Conservation (phyloP, 2,329 filamentous ascomycete genomes). For the Hypocrella siamensis region DNA sequence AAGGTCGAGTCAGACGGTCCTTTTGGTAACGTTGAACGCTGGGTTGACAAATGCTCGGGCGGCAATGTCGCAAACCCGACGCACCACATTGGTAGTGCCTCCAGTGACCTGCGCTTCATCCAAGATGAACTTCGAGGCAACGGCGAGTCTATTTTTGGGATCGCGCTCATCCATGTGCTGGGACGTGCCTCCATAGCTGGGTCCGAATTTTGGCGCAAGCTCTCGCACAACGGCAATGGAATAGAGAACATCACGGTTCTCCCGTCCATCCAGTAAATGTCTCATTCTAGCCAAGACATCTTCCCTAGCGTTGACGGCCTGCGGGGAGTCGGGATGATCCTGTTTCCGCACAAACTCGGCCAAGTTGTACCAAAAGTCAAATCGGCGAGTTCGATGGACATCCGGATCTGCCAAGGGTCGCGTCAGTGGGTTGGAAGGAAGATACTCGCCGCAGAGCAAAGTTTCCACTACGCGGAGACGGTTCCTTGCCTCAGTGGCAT, state of each 20-base stretch:
- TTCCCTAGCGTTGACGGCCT: slow-evolving; percentile 39
- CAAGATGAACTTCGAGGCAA: slow-evolving; percentile 55
- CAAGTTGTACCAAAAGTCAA: slow-evolving; percentile 71
- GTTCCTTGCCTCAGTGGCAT: slow-evolving; percentile 47
- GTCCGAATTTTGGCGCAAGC: slow-evolving; percentile 48
- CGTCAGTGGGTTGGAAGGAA: slow-evolving; percentile 41
- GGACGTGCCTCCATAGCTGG: slow-evolving; percentile 40
- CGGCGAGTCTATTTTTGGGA: slow-evolving; percentile 47
- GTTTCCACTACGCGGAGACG: slow-evolving; percentile 64
- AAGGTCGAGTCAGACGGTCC: slow-evolving; percentile 4
- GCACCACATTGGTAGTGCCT: slow-evolving; percentile 61
- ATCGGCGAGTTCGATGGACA: slow-evolving; percentile 42
- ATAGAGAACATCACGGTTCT: slow-evolving; percentile 84
- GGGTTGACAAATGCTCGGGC: slow-evolving; percentile 41
- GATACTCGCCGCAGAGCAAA: slow-evolving; percentile 55
- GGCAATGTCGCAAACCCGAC: slow-evolving; percentile 54
- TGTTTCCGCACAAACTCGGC: slow-evolving; percentile 47
- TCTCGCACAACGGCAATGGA: slow-evolving; percentile 71
- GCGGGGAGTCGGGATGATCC: slow-evolving; percentile 35
- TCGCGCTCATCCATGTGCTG: slow-evolving; percentile 51
- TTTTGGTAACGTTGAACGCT: slow-evolving; percentile 28
- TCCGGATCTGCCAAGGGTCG: slow-evolving; percentile 33
- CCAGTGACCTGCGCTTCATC: slow-evolving; percentile 45
- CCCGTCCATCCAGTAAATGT: slow-evolving; percentile 58
- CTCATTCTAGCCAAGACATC: slow-evolving; percentile 50